Conservation (phyloP, 345 rosid species). For the Cochlearia excelsa region DNA sequence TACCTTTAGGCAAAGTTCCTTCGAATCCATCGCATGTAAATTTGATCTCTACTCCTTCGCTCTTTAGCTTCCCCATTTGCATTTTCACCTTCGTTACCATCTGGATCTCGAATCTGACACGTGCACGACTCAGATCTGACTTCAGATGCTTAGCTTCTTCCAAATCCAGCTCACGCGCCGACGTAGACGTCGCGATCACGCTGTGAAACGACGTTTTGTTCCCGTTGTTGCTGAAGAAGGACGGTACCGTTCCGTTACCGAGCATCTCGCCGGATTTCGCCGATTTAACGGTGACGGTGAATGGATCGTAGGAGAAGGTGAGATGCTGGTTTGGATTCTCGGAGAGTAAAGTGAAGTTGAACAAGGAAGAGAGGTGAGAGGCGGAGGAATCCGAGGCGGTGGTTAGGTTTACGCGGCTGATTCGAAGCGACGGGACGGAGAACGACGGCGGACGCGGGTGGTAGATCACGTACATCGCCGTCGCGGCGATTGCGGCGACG, state of each 20-base stretch:
- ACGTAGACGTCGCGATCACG: constrained; percentile 47
- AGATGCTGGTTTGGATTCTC: constrained; percentile 78
- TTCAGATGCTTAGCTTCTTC: constrained; percentile 56
- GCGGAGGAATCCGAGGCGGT: constrained; percentile 63
- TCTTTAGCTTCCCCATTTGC: constrained; percentile 54
- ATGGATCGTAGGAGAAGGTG: constrained; percentile 64
- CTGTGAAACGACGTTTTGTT: constrained; percentile 62
- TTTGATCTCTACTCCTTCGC: constrained; percentile 72
- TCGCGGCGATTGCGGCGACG: constrained; percentile 59
- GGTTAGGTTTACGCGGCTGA: constrained; percentile 64
- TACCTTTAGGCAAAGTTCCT: constrained; percentile 67
- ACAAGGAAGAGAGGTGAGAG: constrained; percentile 58
- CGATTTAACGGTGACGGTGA: constrained; percentile 43
- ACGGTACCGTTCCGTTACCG: constrained; percentile 75
- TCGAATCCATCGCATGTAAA: constrained; percentile 67
- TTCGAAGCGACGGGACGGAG: constrained; percentile 66
- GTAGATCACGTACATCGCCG: constrained; percentile 72
- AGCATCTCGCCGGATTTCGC: constrained; percentile 44
- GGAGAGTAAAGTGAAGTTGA: constrained; percentile 74
- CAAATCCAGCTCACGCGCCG: constrained; percentile 63
- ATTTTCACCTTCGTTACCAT: constrained; percentile 66
- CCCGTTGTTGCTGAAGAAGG: constrained; percentile 47
- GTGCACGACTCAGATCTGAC: constrained; percentile 68
- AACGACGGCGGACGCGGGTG: constrained; percentile 74
- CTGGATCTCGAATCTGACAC: constrained; percentile 49